These are phyloP conservation scores for Phytophthora macrochlamydospora DNA, from an alignment of 352 stramenopile species.

Conservation along the genomic window DNA sequence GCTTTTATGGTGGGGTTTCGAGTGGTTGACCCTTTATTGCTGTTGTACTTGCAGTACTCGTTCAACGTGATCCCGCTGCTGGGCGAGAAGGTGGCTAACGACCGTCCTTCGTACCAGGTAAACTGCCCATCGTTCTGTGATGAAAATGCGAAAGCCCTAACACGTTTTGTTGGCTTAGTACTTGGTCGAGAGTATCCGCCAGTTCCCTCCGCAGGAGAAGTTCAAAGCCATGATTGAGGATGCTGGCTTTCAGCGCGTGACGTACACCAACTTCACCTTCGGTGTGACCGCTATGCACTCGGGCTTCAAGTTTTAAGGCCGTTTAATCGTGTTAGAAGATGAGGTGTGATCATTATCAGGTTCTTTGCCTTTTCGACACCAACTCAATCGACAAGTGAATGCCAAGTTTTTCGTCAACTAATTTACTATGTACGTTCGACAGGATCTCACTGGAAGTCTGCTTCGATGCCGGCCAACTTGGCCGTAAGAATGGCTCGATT, in stretches of 20 bases:
- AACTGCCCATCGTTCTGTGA: not conserved
- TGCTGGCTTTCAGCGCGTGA: constrained; percentile 93
- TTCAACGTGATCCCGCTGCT: constrained; percentile 98
- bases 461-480: constrained; percentile 57
- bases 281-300: constrained; percentile 98
- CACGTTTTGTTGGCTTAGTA: constrained; percentile 67
- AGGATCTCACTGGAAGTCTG: constrained; percentile 35
- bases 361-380: not conserved
- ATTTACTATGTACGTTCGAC: not conserved
- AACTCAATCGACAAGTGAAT: not conserved
- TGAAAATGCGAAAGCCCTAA: too few species aligned
- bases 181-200: constrained; percentile 99
- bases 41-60: constrained; percentile 88
- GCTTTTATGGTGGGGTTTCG: not conserved
- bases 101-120: constrained; percentile 97
- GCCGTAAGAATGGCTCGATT: constrained; percentile 86
- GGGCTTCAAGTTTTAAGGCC: constrained; percentile 92
- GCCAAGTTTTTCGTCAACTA: not conserved
- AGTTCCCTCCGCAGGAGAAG: constrained; percentile 97
- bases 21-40: constrained; percentile 1
- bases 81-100: constrained; percentile 94
- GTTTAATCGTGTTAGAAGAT: not conserved
- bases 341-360: too few species aligned
- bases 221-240: constrained; percentile 94
- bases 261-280: constrained; percentile 97